Evolutionary conservation across 345 rosid genomes (phyloP), one percentile per base, ranked within the genome.

Genomic region (Toxicodendron radicans): DNA sequence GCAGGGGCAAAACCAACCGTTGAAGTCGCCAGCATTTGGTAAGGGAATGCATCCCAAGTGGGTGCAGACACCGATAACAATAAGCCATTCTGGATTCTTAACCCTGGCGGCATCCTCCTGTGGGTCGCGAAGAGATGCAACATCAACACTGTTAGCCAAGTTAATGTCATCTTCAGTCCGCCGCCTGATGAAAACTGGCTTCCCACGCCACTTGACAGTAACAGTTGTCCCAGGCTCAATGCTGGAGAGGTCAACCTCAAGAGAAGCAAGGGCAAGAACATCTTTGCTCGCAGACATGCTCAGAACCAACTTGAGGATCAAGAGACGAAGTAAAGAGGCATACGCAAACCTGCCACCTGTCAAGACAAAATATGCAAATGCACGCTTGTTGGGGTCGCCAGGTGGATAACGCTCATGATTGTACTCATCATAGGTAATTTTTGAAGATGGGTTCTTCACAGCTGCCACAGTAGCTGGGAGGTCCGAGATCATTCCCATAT

Each of bases 251-350:
- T 88, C 92, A 62, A 88, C 90, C 90, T 88, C 92, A 51, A 86
- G 86, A 77, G 90, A 84, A 24, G 92, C 92, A 48, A 86, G 79
- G 52, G 92, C 92, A 73, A 88, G 90, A 49, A 86, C 90, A 63
- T 88, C 92, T 62, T 84, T 86, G 80, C 88, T 86, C 5, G 92
- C 92, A 18, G 92, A 86, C 92, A 88, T 88, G 81, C 90, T 88
- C 59, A 88, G 74, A 63, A 88, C 89, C 74, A 88, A 82, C 85
- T 88, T 88, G 75, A 88, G 92, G 73, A 88, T 23, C 74, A 86
- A 75, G 65, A 88, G 89, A 46, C 92, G 89, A 69, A 86, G 71
- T 66, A 88, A 65, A 13, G 92, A 88, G 45, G 92, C 92, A 81
- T 88, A 88, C 38, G 84, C 89, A 51, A 88, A 88, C 82, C 89